Base-by-base conservation (phyloP, 768 basidiomycete species). In the Boletus huronensis region DNA sequence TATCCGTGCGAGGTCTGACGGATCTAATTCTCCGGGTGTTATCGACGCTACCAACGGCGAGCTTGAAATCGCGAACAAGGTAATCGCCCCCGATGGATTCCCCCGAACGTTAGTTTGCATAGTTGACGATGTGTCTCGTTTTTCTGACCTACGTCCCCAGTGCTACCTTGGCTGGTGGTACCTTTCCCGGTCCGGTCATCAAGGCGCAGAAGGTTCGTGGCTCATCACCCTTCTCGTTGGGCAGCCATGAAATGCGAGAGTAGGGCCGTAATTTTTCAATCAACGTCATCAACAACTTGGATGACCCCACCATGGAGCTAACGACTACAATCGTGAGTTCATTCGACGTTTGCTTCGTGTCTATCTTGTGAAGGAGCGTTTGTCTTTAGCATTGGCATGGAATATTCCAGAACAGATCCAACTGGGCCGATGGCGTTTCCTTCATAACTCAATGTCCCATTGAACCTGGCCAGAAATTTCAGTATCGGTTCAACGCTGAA, bases 31-130 rank as follows among this genome's bases (percentile, higher is more conserved):
- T 8, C 52, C 58, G 3, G 32, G 11, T 25, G 45, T 67, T 46
- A 48, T 70, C 39, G 63, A 64, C n/a, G 71, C 70, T 32, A 48
- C 53, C 38, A 41, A 64, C 21, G 62, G 61, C 34, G 65, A 74
- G 23, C 58, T 82, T 9, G 62, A 70, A 43, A 69, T 82, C 45
- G 62, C 67, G 9, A 81, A 81, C 64, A 68, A 67, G 47, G 53
- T 66, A 13, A 76, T 83, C 49, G 59, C 77, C 14, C 82, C 82
- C 0, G 82, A 83, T 65, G 81, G 82, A 21, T 81, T 75, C 52
- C 49, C 52, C 42, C 69, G 69, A 40, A 68, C 71, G 77, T 77
- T 31, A 19, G 69, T 68, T 54, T 17, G 3, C 55, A 17, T 35
- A 6, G 32, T 49, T 43, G 11, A 2, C 8, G 14, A 36, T 0